Percentiles rank a stretch among this genome's conserved stretches.
These are phyloP conservation scores for Erodium moschatum DNA, from an alignment of 441 rosid species.

Conservation along the genomic window DNA sequence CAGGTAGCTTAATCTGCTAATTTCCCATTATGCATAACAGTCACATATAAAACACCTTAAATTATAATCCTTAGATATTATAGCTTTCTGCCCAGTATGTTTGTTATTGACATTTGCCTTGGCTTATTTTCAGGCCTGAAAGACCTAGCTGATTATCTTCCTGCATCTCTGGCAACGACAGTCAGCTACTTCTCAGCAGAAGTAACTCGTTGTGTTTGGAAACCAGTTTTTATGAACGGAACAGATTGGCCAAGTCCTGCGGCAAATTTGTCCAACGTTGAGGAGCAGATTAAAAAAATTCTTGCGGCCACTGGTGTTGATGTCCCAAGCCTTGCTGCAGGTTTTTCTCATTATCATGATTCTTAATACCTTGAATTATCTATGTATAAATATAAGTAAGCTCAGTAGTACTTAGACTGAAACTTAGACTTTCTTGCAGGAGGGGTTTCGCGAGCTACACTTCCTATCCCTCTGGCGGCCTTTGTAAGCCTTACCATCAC, in stretches of 20 bases:
- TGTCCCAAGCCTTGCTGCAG: slow-evolving; percentile 66
- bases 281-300: slow-evolving; percentile 56
- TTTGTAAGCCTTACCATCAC: slow-evolving; percentile 72
- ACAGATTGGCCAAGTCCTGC: slow-evolving; percentile 83
- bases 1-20: slow-evolving; percentile 35
- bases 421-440: slow-evolving; percentile 32
- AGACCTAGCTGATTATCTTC: slow-evolving; percentile 66
- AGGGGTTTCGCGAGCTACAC: slow-evolving; percentile 54
- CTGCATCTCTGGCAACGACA: slow-evolving; percentile 58
- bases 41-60: neutral
- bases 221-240: slow-evolving; percentile 68
- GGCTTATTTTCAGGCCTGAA: slow-evolving; percentile 48
- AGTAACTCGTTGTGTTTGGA: slow-evolving; percentile 70
- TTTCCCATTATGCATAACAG: neutral
- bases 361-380: slow-evolving; percentile 4
- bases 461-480: slow-evolving; percentile 71
- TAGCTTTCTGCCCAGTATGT: slow-evolving; percentile 6
- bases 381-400: neutral
- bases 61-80: no score
- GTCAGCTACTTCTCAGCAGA: slow-evolving; percentile 77
- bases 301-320: slow-evolving; percentile 60
- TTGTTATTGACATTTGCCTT: slow-evolving; percentile 10
- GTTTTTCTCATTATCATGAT: slow-evolving; percentile 23
- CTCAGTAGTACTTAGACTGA: slow-evolving; percentile 14
- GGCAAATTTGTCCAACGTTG: slow-evolving; percentile 56